Conservation (phyloP, 225 moss, liverwort and hornwort genomes). For the Neckera pumila region DNA sequence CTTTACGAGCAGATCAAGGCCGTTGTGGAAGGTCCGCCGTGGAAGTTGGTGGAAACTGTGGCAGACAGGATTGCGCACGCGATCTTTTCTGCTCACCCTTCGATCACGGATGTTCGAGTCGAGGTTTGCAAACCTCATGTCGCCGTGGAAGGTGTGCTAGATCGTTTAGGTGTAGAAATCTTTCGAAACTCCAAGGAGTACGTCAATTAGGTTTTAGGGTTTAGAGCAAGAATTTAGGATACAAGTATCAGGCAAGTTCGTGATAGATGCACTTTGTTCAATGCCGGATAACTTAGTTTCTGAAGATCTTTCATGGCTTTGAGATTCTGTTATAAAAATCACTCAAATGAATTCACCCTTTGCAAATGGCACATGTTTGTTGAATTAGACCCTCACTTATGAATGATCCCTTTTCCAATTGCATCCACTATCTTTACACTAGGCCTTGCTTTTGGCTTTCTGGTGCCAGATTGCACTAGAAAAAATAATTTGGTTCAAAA, state of each 20-base stretch:
- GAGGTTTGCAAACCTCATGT: slow-evolving; percentile 69
- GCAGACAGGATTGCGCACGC: slow-evolving; percentile 45
- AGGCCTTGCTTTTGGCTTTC: no score
- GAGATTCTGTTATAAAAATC: no score
- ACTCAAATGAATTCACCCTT: neutral
- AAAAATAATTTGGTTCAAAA: no score
- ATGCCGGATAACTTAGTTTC: neutral
- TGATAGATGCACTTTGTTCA: neutral
- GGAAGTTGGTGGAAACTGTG: slow-evolving; percentile 61
- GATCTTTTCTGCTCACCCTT: slow-evolving; percentile 34
- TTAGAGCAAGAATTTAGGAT: neutral
- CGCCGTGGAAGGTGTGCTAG: slow-evolving; percentile 54
- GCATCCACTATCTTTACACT: no score
- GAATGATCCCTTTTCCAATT: no score
- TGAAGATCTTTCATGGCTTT: neutral
- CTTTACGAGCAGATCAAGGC: slow-evolving; percentile 50
- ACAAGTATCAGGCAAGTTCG: neutral
- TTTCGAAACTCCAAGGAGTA: slow-evolving; percentile 43
- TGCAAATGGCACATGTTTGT: no score
- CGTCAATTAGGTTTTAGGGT: neutral
- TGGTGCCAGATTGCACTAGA: no score
- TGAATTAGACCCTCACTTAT: no score
- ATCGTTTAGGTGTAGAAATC: slow-evolving; percentile 67
- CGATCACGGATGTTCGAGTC: slow-evolving; percentile 56
- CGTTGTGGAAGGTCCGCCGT: slow-evolving; percentile 67